phyloP scores from a whole-genome alignment of 345 rosid species.

The Sisymbrium irio region DNA sequence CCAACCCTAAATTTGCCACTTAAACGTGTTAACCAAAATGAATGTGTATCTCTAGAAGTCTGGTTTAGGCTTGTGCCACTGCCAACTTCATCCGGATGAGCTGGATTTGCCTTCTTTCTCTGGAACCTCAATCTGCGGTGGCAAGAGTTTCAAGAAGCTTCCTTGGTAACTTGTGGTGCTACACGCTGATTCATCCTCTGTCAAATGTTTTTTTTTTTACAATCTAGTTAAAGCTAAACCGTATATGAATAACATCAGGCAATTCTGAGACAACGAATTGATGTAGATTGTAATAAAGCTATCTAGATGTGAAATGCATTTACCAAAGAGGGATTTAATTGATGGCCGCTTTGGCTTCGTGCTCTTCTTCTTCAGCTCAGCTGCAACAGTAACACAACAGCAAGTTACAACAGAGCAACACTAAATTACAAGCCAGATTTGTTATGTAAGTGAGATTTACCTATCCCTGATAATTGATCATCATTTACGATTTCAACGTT shows the following conservation, averaged over 20 bases:
- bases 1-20: not conserved
- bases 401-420: not conserved
- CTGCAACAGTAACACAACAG: conserved; percentile 35
- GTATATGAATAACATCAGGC: not conserved
- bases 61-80: conserved; percentile 20
- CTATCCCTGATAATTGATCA: conserved; percentile 84
- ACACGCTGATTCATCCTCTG: conserved; percentile 77
- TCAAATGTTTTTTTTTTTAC: not conserved
- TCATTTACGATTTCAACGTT: conserved; percentile 93
- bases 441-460: conserved; percentile 41
- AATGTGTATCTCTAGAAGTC: not conserved
- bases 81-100: conserved; percentile 33
- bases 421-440: not conserved
- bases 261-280: not conserved
- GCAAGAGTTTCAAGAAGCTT: conserved; percentile 77
- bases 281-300: not conserved
- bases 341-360: conserved; percentile 87
- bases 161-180: conserved; percentile 45
- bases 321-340: conserved; percentile 95
- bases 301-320: conserved; percentile 17
- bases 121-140: conserved; percentile 56
- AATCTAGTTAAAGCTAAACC: conserved; percentile 2
- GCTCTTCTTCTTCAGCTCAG: conserved; percentile 84
- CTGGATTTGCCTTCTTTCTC: conserved; percentile 50
- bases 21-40: conserved; percentile 2